These are phyloP conservation scores for Schizophyllum commune DNA, from an alignment of 1,284 basidiomycete species.

Conservation along the genomic window DNA sequence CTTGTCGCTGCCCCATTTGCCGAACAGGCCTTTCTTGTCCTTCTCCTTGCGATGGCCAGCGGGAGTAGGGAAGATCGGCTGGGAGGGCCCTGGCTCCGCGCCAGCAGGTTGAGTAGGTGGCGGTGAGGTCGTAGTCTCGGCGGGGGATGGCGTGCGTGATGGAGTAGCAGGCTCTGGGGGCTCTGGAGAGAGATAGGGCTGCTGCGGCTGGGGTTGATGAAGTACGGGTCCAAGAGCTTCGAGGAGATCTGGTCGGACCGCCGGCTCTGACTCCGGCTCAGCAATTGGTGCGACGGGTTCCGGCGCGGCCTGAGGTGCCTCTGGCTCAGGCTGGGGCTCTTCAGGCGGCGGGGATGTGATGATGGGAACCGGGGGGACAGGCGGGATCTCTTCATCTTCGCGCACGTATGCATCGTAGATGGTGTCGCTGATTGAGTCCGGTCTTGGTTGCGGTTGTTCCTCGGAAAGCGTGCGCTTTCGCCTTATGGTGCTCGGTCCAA, in stretches of 20 bases:
- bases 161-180: slow-evolving; percentile 22
- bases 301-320: slow-evolving; percentile 19
- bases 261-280: no score
- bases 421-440: slow-evolving; percentile 63
- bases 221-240: slow-evolving; percentile 39
- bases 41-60: slow-evolving; percentile 55
- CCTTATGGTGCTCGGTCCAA: slow-evolving; percentile 9
- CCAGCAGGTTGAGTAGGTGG: slow-evolving; percentile 8
- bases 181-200: slow-evolving; percentile 28
- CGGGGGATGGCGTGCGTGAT: slow-evolving; percentile 22
- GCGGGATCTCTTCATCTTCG: slow-evolving; percentile 40
- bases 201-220: slow-evolving; percentile 46
- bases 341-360: slow-evolving; percentile 27
- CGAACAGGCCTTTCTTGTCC: slow-evolving; percentile 70
- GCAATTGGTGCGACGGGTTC: slow-evolving; percentile 15
- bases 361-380: slow-evolving; percentile 10
- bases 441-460: slow-evolving; percentile 37
- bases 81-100: slow-evolving; percentile 17
- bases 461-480: slow-evolving; percentile 40
- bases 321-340: slow-evolving; percentile 22
- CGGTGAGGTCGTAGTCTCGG: slow-evolving; percentile 4
- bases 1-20: slow-evolving; percentile 65
- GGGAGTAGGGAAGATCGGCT: slow-evolving; percentile 17
- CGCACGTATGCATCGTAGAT: slow-evolving; percentile 80
- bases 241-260: slow-evolving; percentile 20